These are phyloP conservation scores for Gloeostereum incarnatum DNA, from an alignment of 768 basidiomycete species.

Conservation along the genomic window DNA sequence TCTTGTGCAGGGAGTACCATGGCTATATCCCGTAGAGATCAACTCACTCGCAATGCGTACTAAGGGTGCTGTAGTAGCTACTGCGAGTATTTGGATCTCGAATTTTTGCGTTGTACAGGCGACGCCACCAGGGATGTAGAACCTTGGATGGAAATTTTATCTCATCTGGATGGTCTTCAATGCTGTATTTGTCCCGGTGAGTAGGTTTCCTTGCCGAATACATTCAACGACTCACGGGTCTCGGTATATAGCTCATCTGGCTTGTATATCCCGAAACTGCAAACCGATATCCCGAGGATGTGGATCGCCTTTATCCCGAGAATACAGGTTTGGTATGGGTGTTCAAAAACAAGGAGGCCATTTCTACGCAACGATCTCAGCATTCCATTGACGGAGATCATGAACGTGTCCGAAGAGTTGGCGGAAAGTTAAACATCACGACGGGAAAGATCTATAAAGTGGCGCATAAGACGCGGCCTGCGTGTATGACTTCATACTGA, in stretches of 20 bases:
- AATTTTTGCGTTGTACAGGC: slow-evolving; percentile 43
- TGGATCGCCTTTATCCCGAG: slow-evolving; percentile 37
- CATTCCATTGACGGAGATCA: slow-evolving; percentile 29
- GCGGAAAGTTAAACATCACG: too few relatives aligned
- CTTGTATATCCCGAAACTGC: slow-evolving; percentile 40
- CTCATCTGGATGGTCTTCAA: slow-evolving; percentile 42
- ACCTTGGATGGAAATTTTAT: slow-evolving; percentile 39
- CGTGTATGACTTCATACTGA: too few relatives aligned
- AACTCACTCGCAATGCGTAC: slow-evolving; percentile 41
- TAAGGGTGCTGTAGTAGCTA: slow-evolving; percentile 38
- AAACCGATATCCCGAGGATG: slow-evolving; percentile 40
- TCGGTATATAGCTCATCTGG: slow-evolving; percentile 26
- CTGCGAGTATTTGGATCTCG: slow-evolving; percentile 44
- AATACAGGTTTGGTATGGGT: slow-evolving; percentile 26
- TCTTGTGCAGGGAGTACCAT: slow-evolving; percentile 29
- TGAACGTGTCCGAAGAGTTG: too few relatives aligned
- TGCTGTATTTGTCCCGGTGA: slow-evolving; percentile 35
- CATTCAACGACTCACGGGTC: too few relatives aligned
- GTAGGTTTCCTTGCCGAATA: slow-evolving; percentile 6
- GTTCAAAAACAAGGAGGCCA: slow-evolving; percentile 30
- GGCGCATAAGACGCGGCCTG: too few relatives aligned
- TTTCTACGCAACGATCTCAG: slow-evolving; percentile 31
- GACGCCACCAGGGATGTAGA: slow-evolving; percentile 35
- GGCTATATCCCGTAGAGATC: slow-evolving; percentile 43
- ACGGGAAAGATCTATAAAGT: too few relatives aligned